Base-by-base conservation (phyloP, 2,329 filamentous ascomycete species). In the Hymenoscyphus albidus region DNA sequence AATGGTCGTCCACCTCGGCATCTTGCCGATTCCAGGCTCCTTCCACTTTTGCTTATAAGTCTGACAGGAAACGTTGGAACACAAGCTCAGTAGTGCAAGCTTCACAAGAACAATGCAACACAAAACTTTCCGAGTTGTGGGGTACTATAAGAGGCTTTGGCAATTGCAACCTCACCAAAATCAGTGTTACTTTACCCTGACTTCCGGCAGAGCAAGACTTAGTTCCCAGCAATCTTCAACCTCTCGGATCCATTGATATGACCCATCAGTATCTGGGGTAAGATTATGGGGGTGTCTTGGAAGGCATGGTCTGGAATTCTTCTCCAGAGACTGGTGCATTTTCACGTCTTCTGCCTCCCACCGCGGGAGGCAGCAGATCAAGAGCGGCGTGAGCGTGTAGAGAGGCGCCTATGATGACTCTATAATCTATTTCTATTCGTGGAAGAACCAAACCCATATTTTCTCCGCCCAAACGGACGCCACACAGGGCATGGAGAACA, bases 401-500 rank as follows among this genome's bases (percentile, higher is more conserved):
- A 39, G 39, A 62, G 54, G 44, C 31, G 48, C 44, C 2, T 40
- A 22, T 62, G 48, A 42, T 35, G 55, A 56, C 13, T 22, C 44
- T 51, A 22, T 16, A 10, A 27, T 51, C 7, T 51, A n/a, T 18
- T 38, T 5, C 56, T 9, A 62, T 62, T 56, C 44, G 59, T n/a
- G 59, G 59, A 62, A 56, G 32, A 55, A 56, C 18, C 54, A 4
- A 12, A 14, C 59, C 16, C 44, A 14, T 22, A 56, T 31, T 55
- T 62, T 31, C 44, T 62, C 59, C 59, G 48, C 16, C 44, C 13
- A 22, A n/a, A 55, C 59, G 57, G 38, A 55, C 59, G 35, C 32
- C 44, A 56, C 31, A 55, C 27, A 38, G 38, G 32, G 14, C 54
- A 12, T 59, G 32, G 35, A 35, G 35, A 7, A 35, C 42, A 31